These are phyloP conservation scores for Aegilops tauschii DNA, from an alignment of 176 grass and related monocot genomes.

Conservation along the genomic window DNA sequence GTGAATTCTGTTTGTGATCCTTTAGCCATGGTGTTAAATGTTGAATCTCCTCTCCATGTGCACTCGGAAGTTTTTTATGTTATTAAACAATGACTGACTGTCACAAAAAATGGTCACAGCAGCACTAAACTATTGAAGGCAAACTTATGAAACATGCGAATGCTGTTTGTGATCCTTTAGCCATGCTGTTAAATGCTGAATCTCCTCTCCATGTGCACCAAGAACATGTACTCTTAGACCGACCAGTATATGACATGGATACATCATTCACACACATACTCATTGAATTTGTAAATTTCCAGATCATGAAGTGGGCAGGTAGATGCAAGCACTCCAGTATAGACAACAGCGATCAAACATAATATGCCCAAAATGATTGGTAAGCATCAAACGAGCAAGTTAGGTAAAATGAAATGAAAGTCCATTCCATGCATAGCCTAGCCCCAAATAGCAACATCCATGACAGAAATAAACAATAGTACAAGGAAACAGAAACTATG, in stretches of 20 bases:
- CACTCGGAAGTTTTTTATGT: not conserved
- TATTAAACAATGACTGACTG: constrained; percentile 4
- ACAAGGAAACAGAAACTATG: not conserved
- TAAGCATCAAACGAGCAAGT: not conserved
- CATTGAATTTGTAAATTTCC: not conserved
- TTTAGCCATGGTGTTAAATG: not conserved
- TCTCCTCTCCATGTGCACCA: not conserved
- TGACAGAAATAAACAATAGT: not conserved
- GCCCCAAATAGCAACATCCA: not conserved
- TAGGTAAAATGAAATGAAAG: constrained; percentile 13
- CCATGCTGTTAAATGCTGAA: not conserved
- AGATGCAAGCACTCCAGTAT: not conserved
- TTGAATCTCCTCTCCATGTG: constrained; percentile 1
- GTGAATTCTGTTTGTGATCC: not conserved
- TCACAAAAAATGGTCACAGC: not conserved
- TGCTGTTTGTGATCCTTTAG: constrained; percentile 4
- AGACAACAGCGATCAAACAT: not conserved
- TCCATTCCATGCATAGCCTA: not conserved
- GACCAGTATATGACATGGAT: not conserved
- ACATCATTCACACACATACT: not conserved
- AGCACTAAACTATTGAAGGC: not conserved
- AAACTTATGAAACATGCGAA: not conserved
- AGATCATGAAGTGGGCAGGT: not conserved
- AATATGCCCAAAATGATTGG: not conserved
- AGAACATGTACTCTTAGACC: not conserved